A percentile compares a stretch with the other conserved stretches of the same genome.
These are phyloP conservation scores for Aurantiochytrium sp. DNA, from an alignment of 108 stramenopile genomes.

Conservation along the genomic window DNA sequence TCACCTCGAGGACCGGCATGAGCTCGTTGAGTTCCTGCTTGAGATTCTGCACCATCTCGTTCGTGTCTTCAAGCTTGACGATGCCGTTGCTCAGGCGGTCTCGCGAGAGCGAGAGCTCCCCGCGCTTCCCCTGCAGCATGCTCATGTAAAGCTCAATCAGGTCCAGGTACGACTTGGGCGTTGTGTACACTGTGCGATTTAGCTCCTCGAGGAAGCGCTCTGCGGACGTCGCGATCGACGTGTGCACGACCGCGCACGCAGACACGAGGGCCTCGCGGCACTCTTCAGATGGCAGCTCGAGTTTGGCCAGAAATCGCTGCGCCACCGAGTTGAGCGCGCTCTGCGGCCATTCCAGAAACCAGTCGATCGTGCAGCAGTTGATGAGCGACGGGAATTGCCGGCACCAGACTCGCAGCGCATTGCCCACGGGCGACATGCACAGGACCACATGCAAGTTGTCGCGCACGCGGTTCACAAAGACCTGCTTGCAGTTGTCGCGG, in stretches of 20 bases:
- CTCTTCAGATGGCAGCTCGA: conserved; percentile 39
- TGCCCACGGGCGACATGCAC: conserved; percentile 57
- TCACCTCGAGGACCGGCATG: conserved; percentile 50
- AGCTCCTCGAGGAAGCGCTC: conserved; percentile 39
- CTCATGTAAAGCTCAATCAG: conserved; percentile 47
- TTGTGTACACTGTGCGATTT: conserved; percentile 53
- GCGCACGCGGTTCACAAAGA: conserved; percentile 45
- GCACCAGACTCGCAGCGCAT: conserved; percentile 55
- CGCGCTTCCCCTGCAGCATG: conserved; percentile 44
- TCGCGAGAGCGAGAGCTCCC: conserved; percentile 43
- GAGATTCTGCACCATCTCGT: conserved; percentile 50
- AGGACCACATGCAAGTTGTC: conserved; percentile 59
- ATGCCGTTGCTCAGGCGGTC: conserved; percentile 49
- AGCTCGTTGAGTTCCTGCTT: conserved; percentile 53
- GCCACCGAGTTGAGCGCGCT: conserved; percentile 56
- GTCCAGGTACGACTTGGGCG: conserved; percentile 58
- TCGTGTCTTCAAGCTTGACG: conserved; percentile 50
- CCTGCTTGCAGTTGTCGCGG: conserved; percentile 14
- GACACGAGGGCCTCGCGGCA: conserved; percentile 44
- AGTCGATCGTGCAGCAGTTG: conserved; percentile 65
- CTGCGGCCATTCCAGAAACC: conserved; percentile 63
- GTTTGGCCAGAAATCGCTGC: conserved; percentile 35
- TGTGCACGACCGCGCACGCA: conserved; percentile 49
- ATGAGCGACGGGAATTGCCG: conserved; percentile 60
- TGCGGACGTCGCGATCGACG: conserved; percentile 41